Conservation (phyloP, 768 basidiomycete species). For the Crassisporium funariophilum region DNA sequence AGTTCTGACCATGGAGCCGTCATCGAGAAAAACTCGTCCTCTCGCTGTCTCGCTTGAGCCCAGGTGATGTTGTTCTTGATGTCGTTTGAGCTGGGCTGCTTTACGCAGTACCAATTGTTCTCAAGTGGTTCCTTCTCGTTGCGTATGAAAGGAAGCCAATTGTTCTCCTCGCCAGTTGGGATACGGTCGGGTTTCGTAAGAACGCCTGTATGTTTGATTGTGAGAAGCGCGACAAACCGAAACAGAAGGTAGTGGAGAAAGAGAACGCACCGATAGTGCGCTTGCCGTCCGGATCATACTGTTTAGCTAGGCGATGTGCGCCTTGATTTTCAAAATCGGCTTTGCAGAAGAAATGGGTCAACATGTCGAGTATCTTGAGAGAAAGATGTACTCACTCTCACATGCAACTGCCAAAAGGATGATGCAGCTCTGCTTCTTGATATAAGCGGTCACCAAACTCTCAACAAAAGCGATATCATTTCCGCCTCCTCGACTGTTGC, state of each 20-base stretch:
- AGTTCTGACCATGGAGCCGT: constrained; percentile 57
- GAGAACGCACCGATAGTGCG: constrained; percentile 64
- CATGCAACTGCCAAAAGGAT: constrained; percentile 63
- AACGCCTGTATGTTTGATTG: constrained; percentile 46
- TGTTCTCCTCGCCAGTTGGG: constrained; percentile 50
- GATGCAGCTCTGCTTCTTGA: constrained; percentile 61
- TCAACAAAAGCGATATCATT: constrained; percentile 66
- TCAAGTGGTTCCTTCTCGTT: constrained; percentile 53
- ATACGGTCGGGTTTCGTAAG: constrained; percentile 55
- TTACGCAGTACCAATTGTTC: constrained; percentile 64
- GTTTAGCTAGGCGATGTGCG: constrained; percentile 64
- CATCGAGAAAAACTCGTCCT: constrained; percentile 57
- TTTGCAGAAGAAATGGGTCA: constrained; percentile 23
- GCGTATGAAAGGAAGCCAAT: constrained; percentile 59
- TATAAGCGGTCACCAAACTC: constrained; percentile 58
- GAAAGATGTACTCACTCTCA: constrained; percentile 49
- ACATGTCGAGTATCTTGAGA: neutral
- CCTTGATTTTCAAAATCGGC: constrained; percentile 84
- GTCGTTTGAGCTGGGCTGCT: constrained; percentile 54
- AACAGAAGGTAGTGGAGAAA: neutral
- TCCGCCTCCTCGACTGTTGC: constrained; percentile 43
- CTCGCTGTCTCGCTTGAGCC: constrained; percentile 57
- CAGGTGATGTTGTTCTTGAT: constrained; percentile 56
- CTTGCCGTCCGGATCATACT: constrained; percentile 59
- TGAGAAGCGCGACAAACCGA: neutral